Evolutionary conservation across 352 stramenopile genomes (phyloP).

Genomic region (Aphanomyces invadans): DNA sequence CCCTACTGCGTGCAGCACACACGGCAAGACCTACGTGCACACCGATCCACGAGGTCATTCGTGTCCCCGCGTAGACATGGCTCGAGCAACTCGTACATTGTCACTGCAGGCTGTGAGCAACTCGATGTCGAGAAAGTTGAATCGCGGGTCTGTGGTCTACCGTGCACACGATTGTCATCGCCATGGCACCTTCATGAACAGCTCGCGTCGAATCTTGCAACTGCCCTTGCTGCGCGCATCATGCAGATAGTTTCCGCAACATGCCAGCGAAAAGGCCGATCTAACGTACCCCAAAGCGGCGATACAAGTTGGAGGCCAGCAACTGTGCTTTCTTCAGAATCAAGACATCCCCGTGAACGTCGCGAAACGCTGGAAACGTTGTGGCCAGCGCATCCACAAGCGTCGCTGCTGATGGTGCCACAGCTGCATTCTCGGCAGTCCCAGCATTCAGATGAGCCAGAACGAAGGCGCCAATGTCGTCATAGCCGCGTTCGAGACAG

Average conservation of each 20-base stretch:
- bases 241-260: no score
- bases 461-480: conserved; percentile 71
- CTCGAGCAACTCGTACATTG: conserved; percentile 36
- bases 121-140: conserved; percentile 53
- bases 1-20: conserved; percentile 57
- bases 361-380: conserved; percentile 65
- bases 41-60: not conserved
- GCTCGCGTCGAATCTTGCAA: no score
- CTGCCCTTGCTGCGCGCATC: no score
- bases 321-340: conserved; percentile 72
- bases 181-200: no score
- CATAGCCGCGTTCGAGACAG: conserved; percentile 40
- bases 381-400: conserved; percentile 47
- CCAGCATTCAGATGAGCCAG: conserved; percentile 20
- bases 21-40: conserved; percentile 46
- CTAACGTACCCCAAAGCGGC: conserved; percentile 54
- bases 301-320: conserved; percentile 40
- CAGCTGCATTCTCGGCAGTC: conserved; percentile 11
- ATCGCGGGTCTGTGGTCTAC: conserved; percentile 41
- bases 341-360: conserved; percentile 44
- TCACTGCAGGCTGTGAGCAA: conserved; percentile 58
- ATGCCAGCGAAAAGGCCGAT: no score
- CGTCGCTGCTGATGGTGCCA: conserved; percentile 37
- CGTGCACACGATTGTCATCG: conserved; percentile 10
- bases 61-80: conserved; percentile 3